Percentiles rank a stretch among this genome's conserved stretches.
These are phyloP conservation scores for Tulasnella sp. DNA, from an alignment of 768 basidiomycete genomes.

Conservation along the genomic window DNA sequence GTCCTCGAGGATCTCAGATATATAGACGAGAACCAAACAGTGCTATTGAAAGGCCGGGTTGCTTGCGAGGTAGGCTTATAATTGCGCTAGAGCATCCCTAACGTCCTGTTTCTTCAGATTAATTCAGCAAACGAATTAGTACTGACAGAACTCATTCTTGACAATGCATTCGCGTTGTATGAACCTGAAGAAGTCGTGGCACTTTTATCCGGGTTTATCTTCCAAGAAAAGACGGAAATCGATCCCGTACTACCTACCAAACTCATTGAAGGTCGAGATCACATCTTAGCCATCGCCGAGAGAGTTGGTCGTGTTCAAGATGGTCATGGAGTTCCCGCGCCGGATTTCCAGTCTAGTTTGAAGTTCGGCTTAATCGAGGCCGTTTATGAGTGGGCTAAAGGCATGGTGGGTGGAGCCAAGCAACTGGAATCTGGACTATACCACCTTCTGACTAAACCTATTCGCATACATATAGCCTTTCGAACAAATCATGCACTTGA, in stretches of 20 bases:
- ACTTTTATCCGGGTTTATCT: conserved; percentile 89
- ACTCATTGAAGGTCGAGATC: conserved; percentile 66
- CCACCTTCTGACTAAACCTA: neutral
- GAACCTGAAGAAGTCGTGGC: conserved; percentile 96
- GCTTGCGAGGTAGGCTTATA: conserved; percentile 71
- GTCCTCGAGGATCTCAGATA: conserved; percentile 87
- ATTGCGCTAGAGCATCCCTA: neutral
- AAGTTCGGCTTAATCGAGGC: conserved; percentile 92
- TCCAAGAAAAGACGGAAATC: conserved; percentile 93
- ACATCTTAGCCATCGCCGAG: conserved; percentile 66
- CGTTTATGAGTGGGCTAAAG: conserved; percentile 98
- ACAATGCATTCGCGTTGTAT: conserved; percentile 81
- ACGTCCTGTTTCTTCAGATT: conserved; percentile 42
- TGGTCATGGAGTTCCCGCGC: conserved; percentile 59
- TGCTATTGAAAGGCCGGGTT: conserved; percentile 89
- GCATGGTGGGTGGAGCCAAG: conserved; percentile 67
- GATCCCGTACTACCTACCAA: conserved; percentile 73
- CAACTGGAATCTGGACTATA: neutral
- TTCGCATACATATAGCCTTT: conserved; percentile 53
- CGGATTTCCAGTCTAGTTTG: conserved; percentile 63
- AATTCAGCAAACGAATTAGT: conserved; percentile 97
- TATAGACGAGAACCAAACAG: conserved; percentile 91
- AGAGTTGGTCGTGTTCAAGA: conserved; percentile 72
- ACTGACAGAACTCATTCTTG: conserved; percentile 90
- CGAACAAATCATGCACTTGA: conserved; percentile 81